Conservation (phyloP, 1,284 basidiomycete species). For the Hemileia vastatrix region DNA sequence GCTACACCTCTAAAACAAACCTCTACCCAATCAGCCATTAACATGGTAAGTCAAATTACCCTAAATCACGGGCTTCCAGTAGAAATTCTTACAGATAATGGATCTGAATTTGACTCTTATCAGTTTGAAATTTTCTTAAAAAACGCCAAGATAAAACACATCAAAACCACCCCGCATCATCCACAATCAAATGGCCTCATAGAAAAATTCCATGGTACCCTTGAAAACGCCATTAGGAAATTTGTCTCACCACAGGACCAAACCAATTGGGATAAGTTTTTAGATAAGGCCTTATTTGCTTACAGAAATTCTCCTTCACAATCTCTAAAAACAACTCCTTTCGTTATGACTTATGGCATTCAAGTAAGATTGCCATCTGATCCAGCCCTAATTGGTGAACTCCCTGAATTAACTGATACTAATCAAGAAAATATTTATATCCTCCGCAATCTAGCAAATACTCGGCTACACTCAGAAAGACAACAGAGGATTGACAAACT, state of each 20-base stretch:
- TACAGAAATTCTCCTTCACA: background rate
- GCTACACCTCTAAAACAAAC: background rate
- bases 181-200: slow-evolving; percentile 11
- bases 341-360: background rate
- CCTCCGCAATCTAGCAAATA: background rate
- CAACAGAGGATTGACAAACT: background rate
- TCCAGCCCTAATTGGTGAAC: background rate
- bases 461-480: too few relatives aligned
- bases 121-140: background rate
- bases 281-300: background rate
- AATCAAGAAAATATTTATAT: background rate
- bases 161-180: background rate
- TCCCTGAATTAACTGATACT: background rate
- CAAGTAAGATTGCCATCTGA: background rate
- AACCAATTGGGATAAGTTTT: background rate
- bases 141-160: slow-evolving; percentile 1
- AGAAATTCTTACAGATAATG: slow-evolving; percentile 4
- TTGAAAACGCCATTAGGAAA: background rate
- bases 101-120: background rate
- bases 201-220: slow-evolving; percentile 6
- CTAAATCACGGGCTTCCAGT: slow-evolving; percentile 1
- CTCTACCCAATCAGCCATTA: background rate
- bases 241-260: slow-evolving; percentile 1
- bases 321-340: background rate
- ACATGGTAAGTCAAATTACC: background rate